Evolutionary conservation across 768 basidiomycete species (phyloP).

Genomic region (Macrolepiota fuliginosa): DNA sequence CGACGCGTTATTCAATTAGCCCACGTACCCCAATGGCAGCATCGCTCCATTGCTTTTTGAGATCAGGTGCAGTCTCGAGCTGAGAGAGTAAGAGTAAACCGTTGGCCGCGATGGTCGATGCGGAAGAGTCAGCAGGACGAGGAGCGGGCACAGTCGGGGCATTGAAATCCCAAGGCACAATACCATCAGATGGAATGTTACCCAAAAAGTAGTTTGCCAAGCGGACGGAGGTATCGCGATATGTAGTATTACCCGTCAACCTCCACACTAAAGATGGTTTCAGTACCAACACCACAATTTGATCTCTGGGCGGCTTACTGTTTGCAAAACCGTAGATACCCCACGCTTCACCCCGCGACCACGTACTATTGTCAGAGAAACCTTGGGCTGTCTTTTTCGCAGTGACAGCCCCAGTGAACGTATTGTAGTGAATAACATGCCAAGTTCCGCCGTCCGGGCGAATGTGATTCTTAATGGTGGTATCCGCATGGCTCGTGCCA

Average conservation of each 20-base stretch:
- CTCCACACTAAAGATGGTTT: constrained; percentile 48
- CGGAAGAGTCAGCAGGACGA: constrained; percentile 67
- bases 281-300: background rate
- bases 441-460: constrained; percentile 61
- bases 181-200: constrained; percentile 56
- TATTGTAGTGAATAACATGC: constrained; percentile 69
- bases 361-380: constrained; percentile 59
- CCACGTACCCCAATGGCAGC: constrained; percentile 46
- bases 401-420: constrained; percentile 60
- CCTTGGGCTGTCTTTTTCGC: constrained; percentile 59
- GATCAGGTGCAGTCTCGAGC: constrained; percentile 32
- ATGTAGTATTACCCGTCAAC: constrained; percentile 45
- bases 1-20: background rate
- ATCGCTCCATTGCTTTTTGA: constrained; percentile 38
- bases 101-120: constrained; percentile 60
- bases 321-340: constrained; percentile 68
- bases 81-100: constrained; percentile 58
- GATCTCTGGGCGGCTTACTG: constrained; percentile 38
- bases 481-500: constrained; percentile 62
- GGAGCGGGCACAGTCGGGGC: constrained; percentile 54
- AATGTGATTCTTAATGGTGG: constrained; percentile 66
- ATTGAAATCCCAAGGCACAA: constrained; percentile 80
- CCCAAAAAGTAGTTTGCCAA: constrained; percentile 59
- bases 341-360: constrained; percentile 76
- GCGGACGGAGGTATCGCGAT: constrained; percentile 57